Percentiles rank a stretch among this genome's conserved stretches.
phyloP scores from a whole-genome alignment of 176 grass and related monocot genomes.

The Pontederia crassipes region DNA sequence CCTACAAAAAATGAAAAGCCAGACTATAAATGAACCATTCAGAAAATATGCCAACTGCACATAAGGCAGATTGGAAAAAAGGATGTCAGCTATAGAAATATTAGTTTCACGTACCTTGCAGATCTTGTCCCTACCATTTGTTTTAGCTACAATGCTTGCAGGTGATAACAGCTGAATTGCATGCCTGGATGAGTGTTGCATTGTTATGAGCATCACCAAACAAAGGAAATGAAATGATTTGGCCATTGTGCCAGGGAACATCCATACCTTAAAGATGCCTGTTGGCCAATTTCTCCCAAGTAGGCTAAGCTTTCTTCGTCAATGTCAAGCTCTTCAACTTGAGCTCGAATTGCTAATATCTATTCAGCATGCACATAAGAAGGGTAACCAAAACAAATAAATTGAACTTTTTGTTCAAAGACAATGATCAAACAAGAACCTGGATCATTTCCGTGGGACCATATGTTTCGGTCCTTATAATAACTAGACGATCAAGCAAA shows the following conservation, averaged over 20 bases:
- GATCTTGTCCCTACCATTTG: conserved; percentile 88
- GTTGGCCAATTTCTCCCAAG: conserved; percentile 83
- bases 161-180: conserved; percentile 81
- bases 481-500: conserved; percentile 89
- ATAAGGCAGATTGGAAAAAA: not conserved
- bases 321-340: conserved; percentile 90
- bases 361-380: conserved; percentile 13
- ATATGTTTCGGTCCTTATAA: conserved; percentile 84
- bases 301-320: conserved; percentile 93
- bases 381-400: conserved; percentile 20
- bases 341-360: conserved; percentile 89
- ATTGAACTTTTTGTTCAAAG: not conserved
- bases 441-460: conserved; percentile 89
- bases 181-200: conserved; percentile 35
- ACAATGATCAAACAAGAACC: conserved; percentile 38
- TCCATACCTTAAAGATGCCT: conserved; percentile 70
- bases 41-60: not conserved
- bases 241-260: not conserved
- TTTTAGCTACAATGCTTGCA: conserved; percentile 63
- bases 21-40: not conserved
- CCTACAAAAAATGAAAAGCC: conserved; percentile 18
- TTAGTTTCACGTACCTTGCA: conserved; percentile 49
- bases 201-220: too few species aligned
- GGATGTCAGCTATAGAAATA: not conserved
- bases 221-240: not conserved